phyloP scores from a whole-genome alignment of 805 yeast species.

The Brettanomyces naardenensis region DNA sequence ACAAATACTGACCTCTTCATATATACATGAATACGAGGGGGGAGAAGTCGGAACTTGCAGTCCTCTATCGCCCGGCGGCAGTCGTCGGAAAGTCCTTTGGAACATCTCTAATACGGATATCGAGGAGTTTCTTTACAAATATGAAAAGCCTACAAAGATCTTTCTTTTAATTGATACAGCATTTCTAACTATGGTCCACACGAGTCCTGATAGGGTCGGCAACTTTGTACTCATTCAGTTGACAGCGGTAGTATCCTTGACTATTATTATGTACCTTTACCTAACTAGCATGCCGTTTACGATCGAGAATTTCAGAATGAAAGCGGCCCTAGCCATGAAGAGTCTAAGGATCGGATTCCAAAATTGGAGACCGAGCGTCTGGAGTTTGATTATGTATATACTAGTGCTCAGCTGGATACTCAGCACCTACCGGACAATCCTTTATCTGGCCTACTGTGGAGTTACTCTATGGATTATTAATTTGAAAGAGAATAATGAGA shows the following conservation, averaged over 20 bases:
- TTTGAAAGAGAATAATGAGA: slow-evolving; percentile 3
- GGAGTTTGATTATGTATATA: slow-evolving; percentile 5
- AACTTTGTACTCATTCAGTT: background rate
- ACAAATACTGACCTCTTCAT: no score
- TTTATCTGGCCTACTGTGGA: slow-evolving; percentile 8
- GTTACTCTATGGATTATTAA: slow-evolving; percentile 10
- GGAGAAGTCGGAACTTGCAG: background rate
- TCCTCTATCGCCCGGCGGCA: background rate
- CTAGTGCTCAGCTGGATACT: slow-evolving; percentile 8
- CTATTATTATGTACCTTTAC: background rate
- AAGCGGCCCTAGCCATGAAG: background rate
- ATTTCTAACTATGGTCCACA: slow-evolving; percentile 1
- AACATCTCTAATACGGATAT: no score
- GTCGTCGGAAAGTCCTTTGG: background rate
- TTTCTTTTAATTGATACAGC: background rate
- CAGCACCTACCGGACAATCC: slow-evolving; percentile 5
- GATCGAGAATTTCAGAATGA: background rate
- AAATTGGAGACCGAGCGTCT: slow-evolving; percentile 4
- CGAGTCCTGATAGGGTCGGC: background rate
- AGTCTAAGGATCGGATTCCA: background rate
- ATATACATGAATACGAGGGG: no score
- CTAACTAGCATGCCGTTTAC: background rate
- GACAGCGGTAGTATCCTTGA: background rate
- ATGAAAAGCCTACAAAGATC: background rate
- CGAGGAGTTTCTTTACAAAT: background rate